Evolutionary conservation across 2,329 filamentous ascomycete species (phyloP), one percentile per base, ranked within the genome.

Genomic region (Myriosclerotinia curreyana): DNA sequence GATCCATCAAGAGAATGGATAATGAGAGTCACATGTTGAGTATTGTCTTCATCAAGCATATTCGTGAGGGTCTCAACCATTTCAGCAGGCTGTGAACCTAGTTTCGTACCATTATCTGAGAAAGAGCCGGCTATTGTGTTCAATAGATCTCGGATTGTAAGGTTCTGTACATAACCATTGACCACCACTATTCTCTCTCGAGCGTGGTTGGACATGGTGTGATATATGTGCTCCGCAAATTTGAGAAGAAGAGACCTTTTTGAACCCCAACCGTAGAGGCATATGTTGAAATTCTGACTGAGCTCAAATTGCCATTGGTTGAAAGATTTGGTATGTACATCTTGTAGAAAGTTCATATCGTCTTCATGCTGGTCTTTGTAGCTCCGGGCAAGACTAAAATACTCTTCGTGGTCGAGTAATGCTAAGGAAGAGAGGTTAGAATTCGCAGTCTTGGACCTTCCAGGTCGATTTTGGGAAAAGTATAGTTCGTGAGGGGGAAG

Each of bases 281-380:
- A 96, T 60, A 98, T 80, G 72, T 91, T 92, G 79, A 96, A 98
- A 28, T 87, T 87, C 74, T 96, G 86, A 6, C 86, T 82, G 20
- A 98, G 83, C 78, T 99, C 95, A 74, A 98, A 97, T 0, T 83
- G 79, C 95, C 95, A 99, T 74, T 98, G 95, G 1, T 88, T 84
- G 74, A 96, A 98, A 0, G 90, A 92, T 66, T 89, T 86, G 52
- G 86, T 80, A 74, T 98, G 94, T 28, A 96, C 77, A 8, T 86
- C 83, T 69, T 90, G 82, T 34, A 99, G 79, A 68, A 89, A 89
- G 22, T 84, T 80, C 59, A 90, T 84, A 68, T 96, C 90, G 3
- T 81, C 77, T 42, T 80, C 79, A 74, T 96, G 93, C 0, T 83
- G 84, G 69, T 96, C 89, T 65, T 81, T 74, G 68, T 86, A 86